These are phyloP conservation scores for Phallus indusiatus DNA, from an alignment of 768 basidiomycete genomes.

Conservation along the genomic window DNA sequence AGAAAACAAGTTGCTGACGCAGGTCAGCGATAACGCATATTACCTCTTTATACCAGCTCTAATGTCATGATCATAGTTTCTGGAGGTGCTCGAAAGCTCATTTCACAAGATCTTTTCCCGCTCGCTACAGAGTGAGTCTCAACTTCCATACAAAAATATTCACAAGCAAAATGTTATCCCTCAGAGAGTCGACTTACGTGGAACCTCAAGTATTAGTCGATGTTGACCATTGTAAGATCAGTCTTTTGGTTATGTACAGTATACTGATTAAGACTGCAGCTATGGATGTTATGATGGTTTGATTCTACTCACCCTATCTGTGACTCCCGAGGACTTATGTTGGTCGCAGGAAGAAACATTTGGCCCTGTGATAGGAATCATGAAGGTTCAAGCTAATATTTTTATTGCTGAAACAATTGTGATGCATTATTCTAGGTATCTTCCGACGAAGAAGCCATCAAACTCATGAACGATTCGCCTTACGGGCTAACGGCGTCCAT, in stretches of 20 bases:
- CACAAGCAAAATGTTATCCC: background rate
- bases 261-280: constrained; percentile 28
- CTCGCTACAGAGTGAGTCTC: constrained; percentile 55
- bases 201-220: constrained; percentile 86
- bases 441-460: constrained; percentile 80
- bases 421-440: constrained; percentile 40
- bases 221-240: constrained; percentile 72
- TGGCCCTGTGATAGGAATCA: constrained; percentile 88
- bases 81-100: constrained; percentile 69
- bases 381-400: constrained; percentile 47
- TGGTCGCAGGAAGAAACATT: constrained; percentile 70
- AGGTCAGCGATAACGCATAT: constrained; percentile 32
- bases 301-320: background rate
- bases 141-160: background rate
- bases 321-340: background rate
- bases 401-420: no score
- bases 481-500: constrained; percentile 93
- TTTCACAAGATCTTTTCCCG: constrained; percentile 59
- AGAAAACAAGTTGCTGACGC: constrained; percentile 83
- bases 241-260: background rate
- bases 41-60: background rate
- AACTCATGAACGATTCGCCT: constrained; percentile 91
- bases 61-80: constrained; percentile 35
- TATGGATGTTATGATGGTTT: constrained; percentile 89
- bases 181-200: constrained; percentile 78